Evolutionary conservation across 805 yeast genomes (phyloP), one percentile per base, ranked within the genome.

Genomic region (Suhomyces xylopsoci): DNA sequence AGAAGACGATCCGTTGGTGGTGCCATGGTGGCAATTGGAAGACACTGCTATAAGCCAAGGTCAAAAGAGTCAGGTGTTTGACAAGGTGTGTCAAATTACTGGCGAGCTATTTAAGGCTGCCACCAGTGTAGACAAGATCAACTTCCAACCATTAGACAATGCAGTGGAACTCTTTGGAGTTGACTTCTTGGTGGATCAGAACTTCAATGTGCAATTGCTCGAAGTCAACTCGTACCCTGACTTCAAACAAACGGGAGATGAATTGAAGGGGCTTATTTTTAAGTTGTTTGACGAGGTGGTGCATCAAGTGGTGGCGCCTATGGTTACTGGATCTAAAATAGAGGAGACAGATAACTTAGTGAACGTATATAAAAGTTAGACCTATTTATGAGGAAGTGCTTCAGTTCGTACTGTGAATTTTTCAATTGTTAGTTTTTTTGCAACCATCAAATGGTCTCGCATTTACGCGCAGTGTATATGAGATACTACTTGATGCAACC

Each of bases 191-290:
- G 88, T 94, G 15, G 85, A 83, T 59, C 71, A 69, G 2, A 73
- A 81, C 28, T 64, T 68, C 20, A 66, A 77, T 12, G 93, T 88
- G 2, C 77, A 76, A 45, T 64, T 94, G 25, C 70, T 93, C 42
- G 98, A 94, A 67, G 89, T 91, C 45, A 94, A 94, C 63, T 86
- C 98, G 14, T 94, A 87, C 64, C 99, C 99, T 1, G 99, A 94
- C 65, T 94, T 94, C 72, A 91, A 90, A 63, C 99, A 94, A 70
- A 94, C 98, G 0, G 99, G 99, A 15, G 81, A 73, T 14, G 87
- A 80, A 7, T 74, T 93, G 60, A 88, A 87, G 62, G 73, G 60
- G 2, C 62, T 90, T 20, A 88, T 94, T 28, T 77, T 78, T 56
- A 87, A 80, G 34, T 72, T 92, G 44, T 88, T 92, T 61, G 83